Base-by-base conservation (phyloP, 805 yeast genomes). In the Nakazawaea molendinolei region DNA sequence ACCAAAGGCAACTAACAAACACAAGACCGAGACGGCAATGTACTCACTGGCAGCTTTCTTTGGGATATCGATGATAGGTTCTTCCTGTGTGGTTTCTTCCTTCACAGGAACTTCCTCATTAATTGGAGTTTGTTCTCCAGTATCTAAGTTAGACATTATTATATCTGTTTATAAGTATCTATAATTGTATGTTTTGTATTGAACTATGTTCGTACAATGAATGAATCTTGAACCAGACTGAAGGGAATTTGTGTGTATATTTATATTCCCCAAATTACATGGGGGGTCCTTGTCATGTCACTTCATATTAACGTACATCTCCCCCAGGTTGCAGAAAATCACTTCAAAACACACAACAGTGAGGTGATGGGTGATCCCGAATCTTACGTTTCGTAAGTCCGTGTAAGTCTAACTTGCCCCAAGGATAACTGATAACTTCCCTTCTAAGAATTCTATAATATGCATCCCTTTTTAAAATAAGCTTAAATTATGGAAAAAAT, bases 1-100 rank as follows among this genome's bases (percentile, higher is more conserved):
- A 61, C 86, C 86, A 44, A 80, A 80, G 26, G 86, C 83, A 45
- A 80, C 72, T 34, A 73, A 48, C n/a, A 66, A 48, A 56, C 86
- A 76, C 17, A 56, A 60, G 35, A 50, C 10, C 8, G 55, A 57
- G 8, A 52, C 57, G 22, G 48, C 44, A 8, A 47, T 5, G 34
- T 50, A 52, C 14, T 48, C 49, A 13, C 49, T 28, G 14, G 44
- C 48, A 19, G 57, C 49, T 23, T 45, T 46, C 17, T 42, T 48
- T 26, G 52, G 48, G n/a, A 43, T 43, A 13, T 45, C 45, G 19
- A 40, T 44, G 10, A 26, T 8, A 17, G 38, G 30, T 21, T 25
- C 31, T 23, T n/a, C 30, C 5, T 16, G 10, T 12, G 30, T 23
- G 10, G 30, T 23, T 15, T 35, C 34, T 26, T 30, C 35, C 31